Evolutionary conservation across 2,329 filamentous ascomycete genomes (phyloP).

Genomic region (Xylariaceae sp.): DNA sequence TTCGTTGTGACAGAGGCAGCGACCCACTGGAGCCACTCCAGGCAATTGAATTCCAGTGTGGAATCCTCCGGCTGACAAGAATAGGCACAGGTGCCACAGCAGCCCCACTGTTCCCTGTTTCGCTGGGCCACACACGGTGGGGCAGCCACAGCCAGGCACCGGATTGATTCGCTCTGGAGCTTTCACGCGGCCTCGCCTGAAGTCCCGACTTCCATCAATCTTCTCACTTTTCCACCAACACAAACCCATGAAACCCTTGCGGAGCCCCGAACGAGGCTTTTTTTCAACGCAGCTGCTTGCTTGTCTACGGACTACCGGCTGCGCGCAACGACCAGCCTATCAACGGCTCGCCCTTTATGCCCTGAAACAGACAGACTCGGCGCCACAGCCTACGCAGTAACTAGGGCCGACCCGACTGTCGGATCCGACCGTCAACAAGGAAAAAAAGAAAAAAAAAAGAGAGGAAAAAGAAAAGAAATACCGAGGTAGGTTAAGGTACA

Average conservation of each 20-base stretch:
- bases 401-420: neutral
- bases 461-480: no score
- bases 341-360: neutral
- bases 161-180: no score
- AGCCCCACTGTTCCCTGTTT: neutral
- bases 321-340: neutral
- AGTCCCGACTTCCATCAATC: no score
- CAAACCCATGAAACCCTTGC: no score
- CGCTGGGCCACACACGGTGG: neutral
- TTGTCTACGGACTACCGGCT: no score
- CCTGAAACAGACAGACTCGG: neutral
- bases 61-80: neutral
- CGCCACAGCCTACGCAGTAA: neutral
- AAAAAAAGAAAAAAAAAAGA: no score
- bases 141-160: no score
- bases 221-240: no score
- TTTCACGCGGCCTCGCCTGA: no score
- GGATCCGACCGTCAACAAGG: neutral
- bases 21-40: neutral
- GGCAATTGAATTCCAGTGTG: neutral
- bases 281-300: no score
- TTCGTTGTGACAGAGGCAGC: neutral
- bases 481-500: no score
- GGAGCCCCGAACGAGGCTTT: no score
- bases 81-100: neutral